These are phyloP conservation scores for Amoebophrya sp. DNA, from an alignment of 169 alveolate species.

Conservation along the genomic window DNA sequence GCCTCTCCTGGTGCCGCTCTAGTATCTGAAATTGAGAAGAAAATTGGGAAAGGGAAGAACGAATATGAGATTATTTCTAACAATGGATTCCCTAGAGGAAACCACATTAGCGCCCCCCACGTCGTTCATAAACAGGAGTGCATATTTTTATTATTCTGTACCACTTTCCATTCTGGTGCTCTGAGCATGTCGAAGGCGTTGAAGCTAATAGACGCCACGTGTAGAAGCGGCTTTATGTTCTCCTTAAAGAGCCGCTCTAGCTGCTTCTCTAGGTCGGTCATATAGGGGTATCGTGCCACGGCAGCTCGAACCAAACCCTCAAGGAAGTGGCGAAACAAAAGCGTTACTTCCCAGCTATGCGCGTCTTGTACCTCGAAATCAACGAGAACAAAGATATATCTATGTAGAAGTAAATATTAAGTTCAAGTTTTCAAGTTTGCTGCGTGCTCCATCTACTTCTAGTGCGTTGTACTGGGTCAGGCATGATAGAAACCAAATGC, in stretches of 20 bases:
- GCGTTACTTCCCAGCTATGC: neutral
- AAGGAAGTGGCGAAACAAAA: neutral
- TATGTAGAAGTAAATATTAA: no score
- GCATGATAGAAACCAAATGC: no score
- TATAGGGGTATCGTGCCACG: neutral
- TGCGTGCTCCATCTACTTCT: no score
- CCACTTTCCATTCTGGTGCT: slow-evolving; percentile 8
- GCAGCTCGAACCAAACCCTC: neutral
- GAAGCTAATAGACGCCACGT: neutral
- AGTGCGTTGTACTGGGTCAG: no score
- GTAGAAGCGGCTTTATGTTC: slow-evolving; percentile 4
- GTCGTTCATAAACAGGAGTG: neutral
- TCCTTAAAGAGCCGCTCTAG: neutral
- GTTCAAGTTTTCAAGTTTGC: no score
- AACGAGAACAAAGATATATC: no score
- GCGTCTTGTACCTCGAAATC: neutral
- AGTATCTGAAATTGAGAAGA: neutral
- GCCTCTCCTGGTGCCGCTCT: neutral
- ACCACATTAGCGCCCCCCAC: no score
- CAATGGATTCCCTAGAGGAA: no score
- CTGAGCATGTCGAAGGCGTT: neutral
- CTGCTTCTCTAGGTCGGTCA: neutral
- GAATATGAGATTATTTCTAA: neutral
- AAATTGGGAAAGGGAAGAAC: neutral
- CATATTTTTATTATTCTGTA: neutral